phyloP scores from a whole-genome alignment of 805 yeast genomes.

The Metschnikowia kofuensis region DNA sequence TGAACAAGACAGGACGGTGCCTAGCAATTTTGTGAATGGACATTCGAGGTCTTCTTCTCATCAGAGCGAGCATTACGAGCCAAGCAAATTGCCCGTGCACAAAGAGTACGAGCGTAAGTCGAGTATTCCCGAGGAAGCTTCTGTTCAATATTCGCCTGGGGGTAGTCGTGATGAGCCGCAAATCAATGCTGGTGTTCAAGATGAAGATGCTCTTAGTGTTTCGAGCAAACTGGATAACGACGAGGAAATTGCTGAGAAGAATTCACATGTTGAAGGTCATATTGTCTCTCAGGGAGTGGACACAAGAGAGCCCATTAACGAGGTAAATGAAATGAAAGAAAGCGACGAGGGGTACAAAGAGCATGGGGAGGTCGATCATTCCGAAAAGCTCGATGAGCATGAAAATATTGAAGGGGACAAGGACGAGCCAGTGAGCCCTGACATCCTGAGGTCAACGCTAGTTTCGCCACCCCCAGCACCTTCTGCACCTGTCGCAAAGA shows the following conservation, averaged over 20 bases:
- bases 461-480: slow-evolving; percentile 13
- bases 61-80: slow-evolving; percentile 6
- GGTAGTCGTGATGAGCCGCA: not conserved
- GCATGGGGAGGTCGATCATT: not conserved
- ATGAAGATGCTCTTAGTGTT: not conserved
- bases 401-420: not conserved
- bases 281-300: too few relatives aligned
- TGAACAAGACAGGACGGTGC: not conserved
- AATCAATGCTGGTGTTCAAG: not conserved
- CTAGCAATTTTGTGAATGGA: slow-evolving; percentile 2
- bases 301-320: not conserved
- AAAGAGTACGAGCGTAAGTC: not conserved
- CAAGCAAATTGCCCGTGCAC: not conserved
- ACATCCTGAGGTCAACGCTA: not conserved
- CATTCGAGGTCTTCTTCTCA: slow-evolving; percentile 13
- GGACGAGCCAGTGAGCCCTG: not conserved
- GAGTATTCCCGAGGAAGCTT: not conserved
- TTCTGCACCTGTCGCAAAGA: slow-evolving; percentile 1
- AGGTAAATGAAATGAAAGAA: not conserved
- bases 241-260: not conserved
- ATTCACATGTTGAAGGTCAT: not conserved
- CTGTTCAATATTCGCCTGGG: not conserved
- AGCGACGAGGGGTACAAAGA: not conserved
- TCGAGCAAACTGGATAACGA: not conserved
- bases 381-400: not conserved